phyloP scores from a whole-genome alignment of 2,329 filamentous ascomycete species.

The Volutella citrinella region DNA sequence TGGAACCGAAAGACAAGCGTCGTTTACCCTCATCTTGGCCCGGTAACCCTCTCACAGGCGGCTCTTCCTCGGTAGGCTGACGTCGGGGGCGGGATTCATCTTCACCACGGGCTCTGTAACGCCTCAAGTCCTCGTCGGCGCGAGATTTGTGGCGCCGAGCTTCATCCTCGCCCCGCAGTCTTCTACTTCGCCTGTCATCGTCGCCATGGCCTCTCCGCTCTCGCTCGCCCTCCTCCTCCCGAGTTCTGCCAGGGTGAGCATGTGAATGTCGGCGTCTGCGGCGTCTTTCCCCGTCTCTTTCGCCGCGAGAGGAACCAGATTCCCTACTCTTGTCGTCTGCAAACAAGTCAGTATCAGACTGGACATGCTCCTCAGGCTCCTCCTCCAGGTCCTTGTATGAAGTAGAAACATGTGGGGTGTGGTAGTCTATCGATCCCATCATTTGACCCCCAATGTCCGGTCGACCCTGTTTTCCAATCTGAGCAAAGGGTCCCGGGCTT shows the following conservation, averaged over 20 bases:
- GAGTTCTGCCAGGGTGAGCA: conserved; percentile 27
- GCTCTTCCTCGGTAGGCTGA: conserved; percentile 12
- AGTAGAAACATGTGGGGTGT: conserved; percentile 31
- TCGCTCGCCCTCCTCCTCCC: conserved; percentile 29
- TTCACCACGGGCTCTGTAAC: conserved; percentile 16
- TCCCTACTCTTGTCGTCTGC: conserved; percentile 49
- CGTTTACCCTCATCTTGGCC: conserved; percentile 21
- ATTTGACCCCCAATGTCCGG: conserved; percentile 25
- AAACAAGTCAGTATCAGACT: conserved; percentile 54
- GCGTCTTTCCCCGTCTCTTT: conserved; percentile 38
- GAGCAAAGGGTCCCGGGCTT: conserved; percentile 28
- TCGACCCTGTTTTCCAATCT: conserved; percentile 22
- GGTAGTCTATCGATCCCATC: conserved; percentile 23
- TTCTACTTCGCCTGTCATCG: conserved; percentile 21
- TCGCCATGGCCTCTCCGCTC: conserved; percentile 23
- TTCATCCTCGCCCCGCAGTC: conserved; percentile 22
- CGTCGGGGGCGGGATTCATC: conserved; percentile 18
- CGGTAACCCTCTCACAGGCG: conserved; percentile 7
- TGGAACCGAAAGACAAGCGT: conserved; percentile 21
- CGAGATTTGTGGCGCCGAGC: conserved; percentile 22
- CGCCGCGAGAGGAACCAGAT: conserved; percentile 31
- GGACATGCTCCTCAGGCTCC: conserved; percentile 38
- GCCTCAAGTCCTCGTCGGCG: conserved; percentile 18
- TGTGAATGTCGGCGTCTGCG: conserved; percentile 41
- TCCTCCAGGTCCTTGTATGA: conserved; percentile 33